Evolutionary conservation across 768 basidiomycete genomes (phyloP), one percentile per base, ranked within the genome.

Genomic region (Agrocybe pediades): DNA sequence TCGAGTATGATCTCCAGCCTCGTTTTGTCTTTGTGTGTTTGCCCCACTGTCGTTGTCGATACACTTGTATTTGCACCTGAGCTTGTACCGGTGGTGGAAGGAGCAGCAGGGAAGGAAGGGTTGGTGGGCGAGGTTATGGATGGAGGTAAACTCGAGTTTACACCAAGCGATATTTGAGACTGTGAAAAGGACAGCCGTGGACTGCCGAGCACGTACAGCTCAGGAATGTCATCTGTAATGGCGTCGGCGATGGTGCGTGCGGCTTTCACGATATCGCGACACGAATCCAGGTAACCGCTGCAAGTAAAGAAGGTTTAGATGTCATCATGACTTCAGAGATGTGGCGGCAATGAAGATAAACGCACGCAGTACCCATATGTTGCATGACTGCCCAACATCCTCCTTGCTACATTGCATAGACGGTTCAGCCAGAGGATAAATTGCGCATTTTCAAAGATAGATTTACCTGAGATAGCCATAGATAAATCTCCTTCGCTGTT

Each of bases 311-410:
- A 9, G 15, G 2, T n/a, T n/a, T n/a, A 6, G 13, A 25, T n/a
- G 20, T 24, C 16, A 42, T 29, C 39, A 55, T 20, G 36, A 17
- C 25, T 40, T 9, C 13, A 16, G 7, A 8, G 13, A 51, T 24
- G 13, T n/a, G n/a, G n/a, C n/a, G n/a, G n/a, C 25, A 24, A 20
- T 17, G 29, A 23, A 33, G 36, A 26, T 41, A 17, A 36, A 77
- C 87, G 47, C 64, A 94, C 92, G 88, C 79, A 55, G 86, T 78
- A 24, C 96, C 96, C 75, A 98, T 88, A 67, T 92, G 85, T 57
- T 96, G 90, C 86, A 99, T 88, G 2, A 94, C 93, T 6, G 96
- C 96, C 94, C 95, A 99, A 24, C 94, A 87, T 42, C 92, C 96
- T n/a, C n/a, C n/a, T n/a, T n/a, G n/a, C n/a, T n/a, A n/a, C n/a